Evolutionary conservation across 345 rosid species (phyloP).

Genomic region (Salix udensis): DNA sequence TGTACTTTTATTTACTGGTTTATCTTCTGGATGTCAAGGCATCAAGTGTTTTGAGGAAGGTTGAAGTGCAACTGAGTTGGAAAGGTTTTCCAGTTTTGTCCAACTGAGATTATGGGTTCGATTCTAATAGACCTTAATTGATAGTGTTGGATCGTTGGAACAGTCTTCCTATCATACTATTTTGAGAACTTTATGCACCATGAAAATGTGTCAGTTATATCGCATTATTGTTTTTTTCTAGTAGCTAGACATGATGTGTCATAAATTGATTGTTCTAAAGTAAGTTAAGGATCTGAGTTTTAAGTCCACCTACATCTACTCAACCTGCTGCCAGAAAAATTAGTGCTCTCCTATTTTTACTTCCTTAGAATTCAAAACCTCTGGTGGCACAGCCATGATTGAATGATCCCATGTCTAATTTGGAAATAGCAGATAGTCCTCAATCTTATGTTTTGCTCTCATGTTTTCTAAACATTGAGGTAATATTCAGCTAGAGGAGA

Average conservation of each 20-base stretch:
- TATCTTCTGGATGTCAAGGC: not conserved
- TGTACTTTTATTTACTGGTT: not conserved
- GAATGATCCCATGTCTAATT: not conserved
- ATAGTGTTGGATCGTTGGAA: not conserved
- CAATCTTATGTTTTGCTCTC: not conserved
- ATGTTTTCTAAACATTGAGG: not conserved
- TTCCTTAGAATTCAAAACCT: not conserved
- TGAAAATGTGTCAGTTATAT: not conserved
- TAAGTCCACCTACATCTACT: not conserved
- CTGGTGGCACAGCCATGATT: not conserved
- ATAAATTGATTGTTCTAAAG: not conserved
- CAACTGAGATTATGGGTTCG: not conserved
- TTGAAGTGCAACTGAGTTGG: not conserved
- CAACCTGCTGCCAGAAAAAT: not conserved
- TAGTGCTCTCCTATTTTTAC: not conserved
- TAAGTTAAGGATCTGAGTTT: not conserved
- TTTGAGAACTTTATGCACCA: not conserved
- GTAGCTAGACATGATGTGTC: not conserved
- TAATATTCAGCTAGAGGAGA: not conserved
- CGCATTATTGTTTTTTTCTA: not conserved
- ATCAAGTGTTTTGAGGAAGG: not conserved
- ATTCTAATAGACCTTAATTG: not conserved
- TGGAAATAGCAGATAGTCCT: not conserved
- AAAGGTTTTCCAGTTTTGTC: not conserved
- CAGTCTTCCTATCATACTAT: not conserved